Base-by-base conservation (phyloP, 805 yeast species). In the Pichia nakasei region DNA sequence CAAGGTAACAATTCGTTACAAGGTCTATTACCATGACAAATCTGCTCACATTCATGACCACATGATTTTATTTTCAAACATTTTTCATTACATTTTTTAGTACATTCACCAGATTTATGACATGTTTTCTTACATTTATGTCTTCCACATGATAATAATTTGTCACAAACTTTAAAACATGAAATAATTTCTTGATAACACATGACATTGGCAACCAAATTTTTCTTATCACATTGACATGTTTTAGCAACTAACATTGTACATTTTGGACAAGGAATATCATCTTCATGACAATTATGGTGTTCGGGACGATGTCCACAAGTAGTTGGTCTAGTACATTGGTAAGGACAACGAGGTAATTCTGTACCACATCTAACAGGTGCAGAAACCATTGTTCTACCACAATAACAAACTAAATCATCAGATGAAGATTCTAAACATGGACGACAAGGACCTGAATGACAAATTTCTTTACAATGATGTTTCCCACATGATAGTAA, bases 331-430 rank as follows among this genome's bases (percentile, higher is more conserved):
- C 85, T 67, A 3, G 66, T 61, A 60, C 96, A 86, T 48, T 75
- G 87, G 47, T 75, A 71, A 21, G 66, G 68, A 63, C 96, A 86
- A 11, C 69, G 70, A 4, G 82, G 82, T 29, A 84, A 57, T 37
- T 62, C 68, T 0, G 85, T 76, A 13, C 95, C 95, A 65, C 96
- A 86, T 50, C 95, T 66, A 9, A 85, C 86, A 0, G 96, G 96
- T 0, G 95, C 95, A 19, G 70, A 72, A 6, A 86, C 69, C 3
- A 83, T 72, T 0, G 95, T 86, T 49, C 72, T 69, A 3, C 95
- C 95, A 66, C 96, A 86, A 39, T 81, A 73, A 56, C 96, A 86
- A 3, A 78, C 74, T 52, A 84, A 65, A 57, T 86, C 95, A 18
- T 84, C 86, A 35, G 80, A 75, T n/a, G 83, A 73, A 5, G 91